Conservation (phyloP, 257 asterid genomes). For the Solanum ossicruentum region DNA sequence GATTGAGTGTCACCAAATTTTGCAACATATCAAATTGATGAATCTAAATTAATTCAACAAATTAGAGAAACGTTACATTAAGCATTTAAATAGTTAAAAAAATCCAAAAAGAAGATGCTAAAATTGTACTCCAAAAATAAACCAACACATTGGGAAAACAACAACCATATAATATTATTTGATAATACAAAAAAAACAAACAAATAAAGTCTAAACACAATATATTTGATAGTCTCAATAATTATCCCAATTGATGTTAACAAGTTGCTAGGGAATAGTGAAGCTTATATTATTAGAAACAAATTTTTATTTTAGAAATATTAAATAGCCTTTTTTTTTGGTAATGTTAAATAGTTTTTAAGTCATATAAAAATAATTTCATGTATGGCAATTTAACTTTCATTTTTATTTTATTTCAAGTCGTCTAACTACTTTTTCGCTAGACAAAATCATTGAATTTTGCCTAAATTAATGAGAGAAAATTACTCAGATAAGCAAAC, state of each 20-base stretch:
- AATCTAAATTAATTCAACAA: neutral
- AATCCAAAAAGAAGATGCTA: neutral
- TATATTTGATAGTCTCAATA: neutral
- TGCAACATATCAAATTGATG: neutral
- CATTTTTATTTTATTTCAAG: too few species aligned
- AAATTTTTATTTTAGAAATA: neutral
- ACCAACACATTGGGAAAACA: neutral
- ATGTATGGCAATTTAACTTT: too few species aligned
- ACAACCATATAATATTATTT: neutral
- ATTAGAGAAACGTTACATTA: neutral
- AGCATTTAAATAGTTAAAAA: neutral
- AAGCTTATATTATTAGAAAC: neutral
- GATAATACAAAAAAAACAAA: neutral
- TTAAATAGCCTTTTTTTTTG: neutral
- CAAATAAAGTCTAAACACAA: neutral
- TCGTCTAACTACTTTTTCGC: too few species aligned
- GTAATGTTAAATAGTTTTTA: neutral
- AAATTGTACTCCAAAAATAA: neutral
- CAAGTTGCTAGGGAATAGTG: neutral
- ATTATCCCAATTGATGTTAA: neutral
- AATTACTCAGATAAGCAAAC: too few species aligned
- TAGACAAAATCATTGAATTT: too few species aligned
- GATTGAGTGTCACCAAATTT: neutral
- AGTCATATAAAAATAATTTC: neutral
- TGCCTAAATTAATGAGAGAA: too few species aligned